Evolutionary conservation across 805 yeast species (phyloP).

Genomic region (Lachancea sp.): DNA sequence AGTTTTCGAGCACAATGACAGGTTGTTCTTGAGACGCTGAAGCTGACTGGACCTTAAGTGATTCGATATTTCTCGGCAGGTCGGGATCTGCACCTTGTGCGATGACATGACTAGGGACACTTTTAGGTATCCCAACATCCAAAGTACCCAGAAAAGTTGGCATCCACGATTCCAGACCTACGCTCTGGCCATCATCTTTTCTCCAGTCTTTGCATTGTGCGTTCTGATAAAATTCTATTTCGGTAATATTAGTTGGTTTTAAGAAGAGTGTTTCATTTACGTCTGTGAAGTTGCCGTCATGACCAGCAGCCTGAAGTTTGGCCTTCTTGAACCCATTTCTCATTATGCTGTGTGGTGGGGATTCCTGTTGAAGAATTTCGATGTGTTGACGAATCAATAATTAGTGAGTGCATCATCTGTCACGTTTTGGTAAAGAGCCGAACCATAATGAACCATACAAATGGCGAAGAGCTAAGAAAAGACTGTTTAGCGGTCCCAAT

Average conservation of each 20-base stretch:
- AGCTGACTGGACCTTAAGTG: neutral
- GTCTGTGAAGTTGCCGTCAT: constrained; percentile 66
- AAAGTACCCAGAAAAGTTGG: constrained; percentile 29
- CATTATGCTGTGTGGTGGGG: neutral
- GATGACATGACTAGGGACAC: neutral
- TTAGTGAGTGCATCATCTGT: neutral
- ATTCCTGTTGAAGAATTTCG: no score
- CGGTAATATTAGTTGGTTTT: constrained; percentile 60
- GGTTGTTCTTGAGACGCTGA: neutral
- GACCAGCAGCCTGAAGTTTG: constrained; percentile 85
- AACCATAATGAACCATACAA: neutral
- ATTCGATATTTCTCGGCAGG: neutral
- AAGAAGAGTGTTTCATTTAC: constrained; percentile 62
- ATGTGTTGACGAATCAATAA: neutral
- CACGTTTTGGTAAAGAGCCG: neutral
- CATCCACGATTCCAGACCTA: constrained; percentile 25
- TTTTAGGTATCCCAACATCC: constrained; percentile 18
- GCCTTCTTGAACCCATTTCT: neutral
- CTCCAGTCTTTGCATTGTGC: constrained; percentile 13
- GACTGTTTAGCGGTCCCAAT: no score
- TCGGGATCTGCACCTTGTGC: neutral
- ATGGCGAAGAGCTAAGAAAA: no score
- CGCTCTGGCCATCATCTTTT: constrained; percentile 19
- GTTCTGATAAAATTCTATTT: constrained; percentile 62
- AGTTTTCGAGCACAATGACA: constrained; percentile 61